phyloP scores from a whole-genome alignment of 139 green algal genomes.

The Desmodesmus armatus region DNA sequence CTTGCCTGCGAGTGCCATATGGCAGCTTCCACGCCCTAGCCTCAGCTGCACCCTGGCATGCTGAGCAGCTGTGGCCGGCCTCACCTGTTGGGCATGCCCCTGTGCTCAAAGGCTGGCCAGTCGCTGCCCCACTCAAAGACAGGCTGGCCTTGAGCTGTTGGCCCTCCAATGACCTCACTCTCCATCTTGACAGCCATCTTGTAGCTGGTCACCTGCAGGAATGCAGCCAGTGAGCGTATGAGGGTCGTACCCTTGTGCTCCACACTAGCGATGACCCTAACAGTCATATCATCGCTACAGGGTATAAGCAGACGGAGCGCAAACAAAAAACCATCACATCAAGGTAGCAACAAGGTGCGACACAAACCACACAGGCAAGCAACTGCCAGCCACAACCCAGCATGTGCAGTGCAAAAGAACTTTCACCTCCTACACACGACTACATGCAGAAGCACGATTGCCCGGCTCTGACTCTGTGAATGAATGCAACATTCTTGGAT shows the following conservation, averaged over 20 bases:
- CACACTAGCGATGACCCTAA: not conserved
- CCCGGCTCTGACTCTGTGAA: no score
- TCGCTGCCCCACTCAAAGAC: slow-evolving; percentile 49
- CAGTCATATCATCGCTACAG: not conserved
- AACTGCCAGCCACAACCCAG: no score
- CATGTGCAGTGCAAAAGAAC: no score
- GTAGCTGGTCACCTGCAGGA: slow-evolving; percentile 64
- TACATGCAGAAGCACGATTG: no score
- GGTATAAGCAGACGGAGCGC: not conserved
- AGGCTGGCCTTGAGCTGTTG: slow-evolving; percentile 52
- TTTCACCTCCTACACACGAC: no score
- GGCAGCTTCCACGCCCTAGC: no score
- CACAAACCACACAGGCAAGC: not conserved
- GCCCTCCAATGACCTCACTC: slow-evolving; percentile 60
- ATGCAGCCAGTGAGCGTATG: no score
- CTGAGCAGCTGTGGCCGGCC: no score
- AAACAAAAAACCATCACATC: no score
- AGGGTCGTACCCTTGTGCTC: no score
- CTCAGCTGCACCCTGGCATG: no score
- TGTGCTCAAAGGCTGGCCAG: slow-evolving; percentile 47
- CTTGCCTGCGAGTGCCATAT: not conserved
- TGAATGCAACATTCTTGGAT: no score
- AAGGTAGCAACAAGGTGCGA: not conserved
- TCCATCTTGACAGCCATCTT: slow-evolving; percentile 53
- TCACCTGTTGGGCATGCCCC: slow-evolving; percentile 56